Evolutionary conservation across 2,329 filamentous ascomycete species (phyloP).

Genomic region (Pyrenophora graminea): DNA sequence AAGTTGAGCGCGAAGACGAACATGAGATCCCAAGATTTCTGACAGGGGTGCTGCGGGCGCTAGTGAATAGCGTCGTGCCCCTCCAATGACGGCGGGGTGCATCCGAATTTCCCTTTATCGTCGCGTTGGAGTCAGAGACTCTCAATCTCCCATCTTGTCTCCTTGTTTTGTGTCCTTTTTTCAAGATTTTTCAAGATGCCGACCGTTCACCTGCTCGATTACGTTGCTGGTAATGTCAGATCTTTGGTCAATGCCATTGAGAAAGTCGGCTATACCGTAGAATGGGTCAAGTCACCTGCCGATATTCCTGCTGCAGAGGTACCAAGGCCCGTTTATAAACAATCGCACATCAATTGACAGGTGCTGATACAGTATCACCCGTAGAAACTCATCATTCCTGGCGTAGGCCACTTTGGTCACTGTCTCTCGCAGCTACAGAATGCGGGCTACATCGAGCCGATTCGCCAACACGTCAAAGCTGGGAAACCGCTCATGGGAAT

Average conservation of each 20-base stretch:
- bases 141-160: neutral
- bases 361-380: slow-evolving; percentile 38
- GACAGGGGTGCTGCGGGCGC: slow-evolving; percentile 15
- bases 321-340: slow-evolving; percentile 21
- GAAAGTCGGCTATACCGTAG: slow-evolving; percentile 87
- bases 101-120: slow-evolving; percentile 13
- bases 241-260: slow-evolving; percentile 98
- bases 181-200: slow-evolving; percentile 60
- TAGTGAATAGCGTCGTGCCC: slow-evolving; percentile 18
- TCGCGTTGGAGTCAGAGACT: slow-evolving; percentile 4
- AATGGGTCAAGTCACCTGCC: slow-evolving; percentile 85
- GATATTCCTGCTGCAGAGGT: slow-evolving; percentile 87
- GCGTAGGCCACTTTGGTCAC: slow-evolving; percentile 97
- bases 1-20: slow-evolving; percentile 7
- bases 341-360: slow-evolving; percentile 32
- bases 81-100: slow-evolving; percentile 17
- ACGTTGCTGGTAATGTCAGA: slow-evolving; percentile 94
- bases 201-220: slow-evolving; percentile 80
- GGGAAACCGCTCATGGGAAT: slow-evolving; percentile 99
- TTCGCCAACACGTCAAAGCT: slow-evolving; percentile 78
- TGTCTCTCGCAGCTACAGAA: slow-evolving; percentile 82
- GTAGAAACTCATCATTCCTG: slow-evolving; percentile 90
- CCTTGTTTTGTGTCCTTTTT: too few relatives aligned
- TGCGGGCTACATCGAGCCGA: slow-evolving; percentile 81
- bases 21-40: slow-evolving; percentile 20